A percentile compares a stretch with the other conserved stretches of the same genome.
Evolutionary conservation across 2,329 filamentous ascomycete genomes (phyloP).

Genomic region (Pseudogymnoascus verrucosus): DNA sequence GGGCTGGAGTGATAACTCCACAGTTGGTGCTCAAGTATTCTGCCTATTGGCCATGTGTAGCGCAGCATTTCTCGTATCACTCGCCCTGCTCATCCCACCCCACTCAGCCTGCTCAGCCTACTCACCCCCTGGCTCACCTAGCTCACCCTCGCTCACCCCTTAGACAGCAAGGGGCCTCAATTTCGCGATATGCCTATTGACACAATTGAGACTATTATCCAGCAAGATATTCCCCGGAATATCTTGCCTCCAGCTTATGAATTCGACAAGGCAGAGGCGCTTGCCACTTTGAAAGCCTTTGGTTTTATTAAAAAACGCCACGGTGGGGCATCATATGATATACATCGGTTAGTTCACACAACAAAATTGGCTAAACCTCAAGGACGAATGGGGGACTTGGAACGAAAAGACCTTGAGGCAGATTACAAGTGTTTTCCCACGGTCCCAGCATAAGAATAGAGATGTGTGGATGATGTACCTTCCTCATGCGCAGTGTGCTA

Average conservation of each 20-base stretch:
- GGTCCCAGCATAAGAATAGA: conserved; percentile 13
- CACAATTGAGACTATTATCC: too few species aligned
- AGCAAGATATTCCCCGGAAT: conserved; percentile 2
- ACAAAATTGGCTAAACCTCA: conserved; percentile 16
- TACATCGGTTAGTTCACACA: conserved; percentile 17
- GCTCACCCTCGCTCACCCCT: too few species aligned
- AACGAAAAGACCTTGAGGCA: conserved; percentile 11
- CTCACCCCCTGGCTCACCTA: too few species aligned
- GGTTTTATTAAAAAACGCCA: conserved; percentile 3
- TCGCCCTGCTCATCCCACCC: too few species aligned
- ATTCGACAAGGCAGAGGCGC: neutral
- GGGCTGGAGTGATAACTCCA: too few species aligned
- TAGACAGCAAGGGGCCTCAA: too few species aligned
- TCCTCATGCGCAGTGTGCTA: conserved; percentile 9
- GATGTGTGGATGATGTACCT: conserved; percentile 16
- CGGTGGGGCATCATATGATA: neutral
- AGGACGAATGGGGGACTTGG: conserved; percentile 11
- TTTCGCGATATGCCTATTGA: too few species aligned
- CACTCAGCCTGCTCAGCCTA: too few species aligned
- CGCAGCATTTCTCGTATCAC: too few species aligned
- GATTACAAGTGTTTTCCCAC: conserved; percentile 16
- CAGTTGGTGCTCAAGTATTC: too few species aligned
- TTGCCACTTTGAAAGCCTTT: conserved; percentile 9
- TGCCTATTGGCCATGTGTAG: too few species aligned
- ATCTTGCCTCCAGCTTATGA: neutral